A percentile compares a stretch with the other conserved stretches of the same genome.
These are phyloP conservation scores for Hirschioporus abietinus DNA, from an alignment of 768 basidiomycete genomes.

Conservation along the genomic window DNA sequence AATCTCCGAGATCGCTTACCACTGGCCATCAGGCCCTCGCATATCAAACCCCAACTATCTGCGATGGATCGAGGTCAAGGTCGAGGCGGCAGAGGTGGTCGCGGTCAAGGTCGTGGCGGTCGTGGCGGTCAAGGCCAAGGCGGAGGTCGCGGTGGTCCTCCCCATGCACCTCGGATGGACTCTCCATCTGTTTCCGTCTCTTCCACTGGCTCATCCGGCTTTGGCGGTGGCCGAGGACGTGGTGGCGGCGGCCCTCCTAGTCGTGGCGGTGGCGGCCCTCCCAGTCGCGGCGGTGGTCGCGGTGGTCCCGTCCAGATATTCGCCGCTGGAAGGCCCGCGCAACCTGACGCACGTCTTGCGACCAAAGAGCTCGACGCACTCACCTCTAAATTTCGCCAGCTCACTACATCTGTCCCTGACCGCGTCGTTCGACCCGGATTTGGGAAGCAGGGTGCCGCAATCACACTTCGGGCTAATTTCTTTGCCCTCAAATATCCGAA, in stretches of 20 bases:
- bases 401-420: background rate
- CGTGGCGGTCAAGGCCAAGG: background rate
- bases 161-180: no score
- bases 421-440: background rate
- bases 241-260: background rate
- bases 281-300: background rate
- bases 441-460: conserved; percentile 9
- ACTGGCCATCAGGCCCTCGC: background rate
- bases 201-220: no score
- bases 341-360: background rate
- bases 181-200: no score
- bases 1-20: background rate
- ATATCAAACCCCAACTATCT: background rate
- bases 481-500: conserved; percentile 48
- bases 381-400: background rate
- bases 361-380: background rate
- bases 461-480: conserved; percentile 58
- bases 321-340: background rate
- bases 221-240: conserved; percentile 1
- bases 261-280: background rate
- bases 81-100: conserved; percentile 1
- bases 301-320: background rate
- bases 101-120: background rate
- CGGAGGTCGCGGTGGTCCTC: no score
- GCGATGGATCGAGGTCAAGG: background rate